Conservation (phyloP, 192 early-diverging fungal genomes). For the Nowakowskiella sp. region DNA sequence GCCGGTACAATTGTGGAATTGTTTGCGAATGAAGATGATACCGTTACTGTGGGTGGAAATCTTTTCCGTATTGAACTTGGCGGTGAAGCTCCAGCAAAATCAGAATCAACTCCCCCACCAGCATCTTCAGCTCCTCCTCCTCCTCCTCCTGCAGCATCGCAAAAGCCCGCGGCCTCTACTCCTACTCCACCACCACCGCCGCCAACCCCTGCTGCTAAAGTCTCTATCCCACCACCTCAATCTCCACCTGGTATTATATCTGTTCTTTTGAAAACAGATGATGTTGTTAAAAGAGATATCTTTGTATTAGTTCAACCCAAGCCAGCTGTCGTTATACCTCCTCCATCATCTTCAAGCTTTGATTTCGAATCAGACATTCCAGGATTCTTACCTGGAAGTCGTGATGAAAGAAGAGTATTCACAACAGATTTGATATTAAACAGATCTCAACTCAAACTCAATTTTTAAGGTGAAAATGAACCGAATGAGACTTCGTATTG, state of each 20-base stretch:
- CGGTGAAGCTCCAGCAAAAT: slow-evolving; percentile 51
- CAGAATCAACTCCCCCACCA: neutral
- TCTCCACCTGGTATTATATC: slow-evolving; percentile 8
- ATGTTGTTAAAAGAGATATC: too few species aligned
- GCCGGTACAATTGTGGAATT: slow-evolving; percentile 79
- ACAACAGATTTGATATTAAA: neutral
- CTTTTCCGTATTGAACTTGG: slow-evolving; percentile 81
- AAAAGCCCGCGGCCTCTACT: slow-evolving; percentile 24
- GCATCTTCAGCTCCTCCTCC: neutral
- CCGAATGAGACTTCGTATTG: slow-evolving; percentile 92
- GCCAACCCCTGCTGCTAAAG: slow-evolving; percentile 11
- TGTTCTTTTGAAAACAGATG: slow-evolving; percentile 13
- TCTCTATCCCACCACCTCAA: neutral
- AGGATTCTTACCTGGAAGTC: too few species aligned
- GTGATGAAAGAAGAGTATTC: slow-evolving; percentile 8
- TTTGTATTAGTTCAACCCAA: slow-evolving; percentile 7
- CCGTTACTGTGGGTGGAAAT: slow-evolving; percentile 82
- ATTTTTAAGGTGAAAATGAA: slow-evolving; percentile 78
- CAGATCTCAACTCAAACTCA: neutral
- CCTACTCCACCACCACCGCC: slow-evolving; percentile 17
- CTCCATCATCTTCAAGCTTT: slow-evolving; percentile 19
- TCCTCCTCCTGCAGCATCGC: neutral
- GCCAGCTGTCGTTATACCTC: slow-evolving; percentile 17
- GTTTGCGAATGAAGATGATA: slow-evolving; percentile 80
- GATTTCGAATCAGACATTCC: too few species aligned